A percentile compares a stretch with the other conserved stretches of the same genome.
These are phyloP conservation scores for Balansia obtecta DNA, from an alignment of 2,329 filamentous ascomycete genomes.

Conservation along the genomic window DNA sequence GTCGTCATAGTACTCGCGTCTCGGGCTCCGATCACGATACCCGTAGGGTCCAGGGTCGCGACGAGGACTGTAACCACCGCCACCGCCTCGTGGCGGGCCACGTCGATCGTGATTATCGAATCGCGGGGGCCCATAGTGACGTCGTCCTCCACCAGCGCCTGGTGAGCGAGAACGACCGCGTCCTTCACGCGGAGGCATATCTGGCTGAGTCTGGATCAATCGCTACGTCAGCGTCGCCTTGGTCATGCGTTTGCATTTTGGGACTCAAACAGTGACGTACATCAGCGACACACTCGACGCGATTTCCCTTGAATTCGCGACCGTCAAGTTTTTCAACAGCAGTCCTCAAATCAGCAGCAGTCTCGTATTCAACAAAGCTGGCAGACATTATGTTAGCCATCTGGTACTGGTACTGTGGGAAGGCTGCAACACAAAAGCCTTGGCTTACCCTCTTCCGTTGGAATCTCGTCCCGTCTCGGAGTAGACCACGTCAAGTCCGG, in stretches of 20 bases:
- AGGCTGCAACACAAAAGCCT: background rate
- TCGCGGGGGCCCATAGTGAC: conserved; percentile 49
- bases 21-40: conserved; percentile 80
- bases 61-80: conserved; percentile 60
- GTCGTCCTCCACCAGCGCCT: conserved; percentile 24
- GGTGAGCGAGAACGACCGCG: conserved; percentile 71
- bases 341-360: conserved; percentile 72
- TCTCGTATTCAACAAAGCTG: conserved; percentile 97
- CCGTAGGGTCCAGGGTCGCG: conserved; percentile 52
- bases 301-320: conserved; percentile 81
- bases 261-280: conserved; percentile 41
- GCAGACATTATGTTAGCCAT: background rate
- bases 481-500: conserved; percentile 94
- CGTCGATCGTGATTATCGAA: conserved; percentile 76
- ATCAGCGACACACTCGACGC: conserved; percentile 77
- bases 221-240: background rate
- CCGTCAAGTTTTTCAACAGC: conserved; percentile 92
- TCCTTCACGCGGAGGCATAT: conserved; percentile 51
- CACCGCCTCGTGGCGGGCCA: conserved; percentile 49
- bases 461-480: conserved; percentile 89
- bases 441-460: conserved; percentile 75
- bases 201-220: conserved; percentile 58
- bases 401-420: too few species aligned
- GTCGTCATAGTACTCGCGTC: conserved; percentile 80
- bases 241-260: background rate